A percentile compares a stretch with the other conserved stretches of the same genome.
Evolutionary conservation across 2,329 filamentous ascomycete species (phyloP).

Genomic region (Aureobasidium mangrovei): DNA sequence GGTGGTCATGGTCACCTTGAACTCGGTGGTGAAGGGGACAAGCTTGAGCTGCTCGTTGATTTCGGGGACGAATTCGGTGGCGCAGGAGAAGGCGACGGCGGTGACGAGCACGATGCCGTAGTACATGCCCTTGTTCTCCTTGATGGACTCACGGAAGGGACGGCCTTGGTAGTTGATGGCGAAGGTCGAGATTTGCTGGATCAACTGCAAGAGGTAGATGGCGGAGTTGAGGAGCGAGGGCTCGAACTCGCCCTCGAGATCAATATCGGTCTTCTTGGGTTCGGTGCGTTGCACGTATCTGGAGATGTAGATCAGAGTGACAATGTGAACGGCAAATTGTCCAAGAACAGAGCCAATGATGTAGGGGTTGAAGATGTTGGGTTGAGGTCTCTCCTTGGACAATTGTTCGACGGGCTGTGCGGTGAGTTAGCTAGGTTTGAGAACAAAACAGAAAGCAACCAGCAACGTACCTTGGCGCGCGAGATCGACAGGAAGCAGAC

Average conservation of each 20-base stretch:
- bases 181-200: constrained; percentile 98
- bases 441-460: not conserved
- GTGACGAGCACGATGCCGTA: constrained; percentile 89
- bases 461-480: constrained; percentile 61
- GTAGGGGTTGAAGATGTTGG: constrained; percentile 98
- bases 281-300: constrained; percentile 77
- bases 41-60: constrained; percentile 89
- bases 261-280: constrained; percentile 59
- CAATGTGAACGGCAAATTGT: constrained; percentile 93
- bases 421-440: constrained; percentile 22
- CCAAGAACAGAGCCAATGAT: constrained; percentile 96
- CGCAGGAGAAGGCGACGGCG: constrained; percentile 84
- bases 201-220: constrained; percentile 92
- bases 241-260: constrained; percentile 89
- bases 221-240: constrained; percentile 93
- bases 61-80: constrained; percentile 90
- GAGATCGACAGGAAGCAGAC: constrained; percentile 98
- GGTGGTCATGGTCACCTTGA: constrained; percentile 75
- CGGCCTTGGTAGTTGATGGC: constrained; percentile 99
- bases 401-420: constrained; percentile 74
- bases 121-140: constrained; percentile 97
- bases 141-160: constrained; percentile 91
- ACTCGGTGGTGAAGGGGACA: constrained; percentile 79
- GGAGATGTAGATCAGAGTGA: constrained; percentile 87
- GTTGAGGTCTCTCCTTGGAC: constrained; percentile 93